Conservation (phyloP, 352 stramenopile species). For the Phytophthora aleatoria region DNA sequence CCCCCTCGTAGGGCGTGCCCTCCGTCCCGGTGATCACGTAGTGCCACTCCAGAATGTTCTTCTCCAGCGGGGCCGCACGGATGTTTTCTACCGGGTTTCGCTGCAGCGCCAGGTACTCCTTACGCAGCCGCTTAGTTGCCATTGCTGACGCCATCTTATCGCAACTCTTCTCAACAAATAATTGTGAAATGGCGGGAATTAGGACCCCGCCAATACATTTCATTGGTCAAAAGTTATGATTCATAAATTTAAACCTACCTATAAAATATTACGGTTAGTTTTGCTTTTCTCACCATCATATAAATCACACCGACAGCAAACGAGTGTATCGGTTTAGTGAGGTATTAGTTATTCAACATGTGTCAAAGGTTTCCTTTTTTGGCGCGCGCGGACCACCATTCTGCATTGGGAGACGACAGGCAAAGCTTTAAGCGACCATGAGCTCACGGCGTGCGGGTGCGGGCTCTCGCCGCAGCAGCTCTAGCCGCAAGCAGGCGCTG, state of each 20-base stretch:
- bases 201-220: not conserved
- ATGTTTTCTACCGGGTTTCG: slow-evolving; percentile 93
- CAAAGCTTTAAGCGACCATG: slow-evolving; percentile 33
- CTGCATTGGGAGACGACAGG: slow-evolving; percentile 16
- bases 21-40: slow-evolving; percentile 93
- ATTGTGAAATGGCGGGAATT: not conserved
- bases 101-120: slow-evolving; percentile 91
- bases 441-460: slow-evolving; percentile 55
- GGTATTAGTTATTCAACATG: slow-evolving; percentile 5
- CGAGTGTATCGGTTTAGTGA: not conserved
- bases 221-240: not conserved
- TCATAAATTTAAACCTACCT: not conserved
- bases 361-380: slow-evolving; percentile 20
- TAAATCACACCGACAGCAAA: not conserved
- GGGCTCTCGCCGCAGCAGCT: slow-evolving; percentile 40
- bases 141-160: slow-evolving; percentile 82
- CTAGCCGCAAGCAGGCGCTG: slow-evolving; percentile 56
- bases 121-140: slow-evolving; percentile 91
- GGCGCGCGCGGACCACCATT: slow-evolving; percentile 20
- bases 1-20: slow-evolving; percentile 84
- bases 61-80: slow-evolving; percentile 88
- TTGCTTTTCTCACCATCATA: not conserved
- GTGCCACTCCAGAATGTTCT: slow-evolving; percentile 96
- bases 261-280: not conserved
- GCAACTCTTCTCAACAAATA: slow-evolving; percentile 1